Base-by-base conservation (phyloP, 2,329 filamentous ascomycete species). In the Sclerotinia minor region DNA sequence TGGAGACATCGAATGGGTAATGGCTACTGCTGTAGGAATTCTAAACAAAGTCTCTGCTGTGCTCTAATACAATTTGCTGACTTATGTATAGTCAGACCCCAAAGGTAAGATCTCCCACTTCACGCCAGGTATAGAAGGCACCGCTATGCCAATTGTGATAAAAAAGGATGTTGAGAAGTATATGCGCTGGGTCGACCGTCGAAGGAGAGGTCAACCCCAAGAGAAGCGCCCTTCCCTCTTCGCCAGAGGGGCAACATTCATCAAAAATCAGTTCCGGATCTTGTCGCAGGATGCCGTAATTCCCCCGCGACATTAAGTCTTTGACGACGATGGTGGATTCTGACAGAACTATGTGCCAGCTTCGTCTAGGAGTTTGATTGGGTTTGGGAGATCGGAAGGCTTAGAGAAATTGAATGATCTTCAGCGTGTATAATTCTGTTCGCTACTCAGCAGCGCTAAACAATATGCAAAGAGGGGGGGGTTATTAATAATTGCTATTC, bases 81-180 rank as follows among this genome's bases (percentile, higher is more conserved):
- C 29, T 38, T 29, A 13, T 61, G 45, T n/a, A 7, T 61, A 61
- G 59, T 49, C 59, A 69, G 85, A 94, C 76, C 91, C 91, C 0
- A 83, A 83, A 65, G 91, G 91, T 0, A 77, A 1, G 1, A 5
- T 17, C 38, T 5, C 38, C 17, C 3, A 0, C 13, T 5, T 41
- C 38, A 15, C 1, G 13, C 13, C 38, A 41, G 1, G 1, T 15
- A 15, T 41, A 41, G 38, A 41, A 41, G 15, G 38, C 38, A 41
- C 38, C 38, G 1, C 38, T 17, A 41, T 41, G 13, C 38, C 38
- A 41, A 6, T 3, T 4, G 15, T 41, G 69, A 82, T 93, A 60
- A 85, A 85, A 24, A 91, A 91, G 79, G 91, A 93, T 75, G 90
- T 92, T 8, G 85, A 86, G 6, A 79, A 89, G 72, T 91, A 92